Evolutionary conservation across 306 rosid species (phyloP).

Genomic region (Boehmeria nivea): DNA sequence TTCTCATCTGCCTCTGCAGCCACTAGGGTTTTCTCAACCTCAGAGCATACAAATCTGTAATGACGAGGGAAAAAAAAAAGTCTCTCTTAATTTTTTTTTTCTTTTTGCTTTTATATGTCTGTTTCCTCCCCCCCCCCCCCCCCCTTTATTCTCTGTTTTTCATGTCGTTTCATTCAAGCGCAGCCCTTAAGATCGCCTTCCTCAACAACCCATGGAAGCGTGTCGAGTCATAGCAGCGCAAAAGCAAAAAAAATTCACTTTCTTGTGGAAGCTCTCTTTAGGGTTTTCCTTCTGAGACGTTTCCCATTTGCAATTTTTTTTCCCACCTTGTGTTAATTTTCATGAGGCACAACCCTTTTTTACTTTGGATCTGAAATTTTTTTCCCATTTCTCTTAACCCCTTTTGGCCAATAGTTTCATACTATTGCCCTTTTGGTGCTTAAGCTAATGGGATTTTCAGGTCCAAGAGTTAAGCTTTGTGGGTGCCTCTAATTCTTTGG

Average conservation of each 20-base stretch:
- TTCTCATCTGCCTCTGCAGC: too few species aligned
- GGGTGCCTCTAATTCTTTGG: conserved; percentile 29
- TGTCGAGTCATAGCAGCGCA: conserved; percentile 85
- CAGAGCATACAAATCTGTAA: too few species aligned
- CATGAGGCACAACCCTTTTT: conserved; percentile 27
- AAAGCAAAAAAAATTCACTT: conserved; percentile 26
- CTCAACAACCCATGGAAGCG: conserved; percentile 54
- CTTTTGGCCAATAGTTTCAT: too few species aligned
- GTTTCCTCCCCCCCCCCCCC: too few species aligned
- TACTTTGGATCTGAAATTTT: conserved; percentile 19
- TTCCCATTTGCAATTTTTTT: conserved; percentile 6
- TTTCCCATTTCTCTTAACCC: conserved; percentile 5
- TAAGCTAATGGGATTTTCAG: conserved; percentile 27
- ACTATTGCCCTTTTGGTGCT: conserved; percentile 9
- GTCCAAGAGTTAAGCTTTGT: conserved; percentile 23
- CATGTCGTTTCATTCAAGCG: conserved; percentile 26
- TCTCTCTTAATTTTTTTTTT: too few species aligned
- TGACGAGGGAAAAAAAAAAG: too few species aligned
- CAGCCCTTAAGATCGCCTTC: conserved; percentile 98
- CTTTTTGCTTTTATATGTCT: too few species aligned
- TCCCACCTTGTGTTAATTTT: conserved; percentile 28
- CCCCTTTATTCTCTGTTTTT: too few species aligned
- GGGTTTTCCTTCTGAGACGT: conserved; percentile 67
- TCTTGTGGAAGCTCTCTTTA: conserved; percentile 29
- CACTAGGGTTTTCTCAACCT: too few species aligned